Conservation (phyloP, 2,329 filamentous ascomycete species). For the Rhinocladiella similis region DNA sequence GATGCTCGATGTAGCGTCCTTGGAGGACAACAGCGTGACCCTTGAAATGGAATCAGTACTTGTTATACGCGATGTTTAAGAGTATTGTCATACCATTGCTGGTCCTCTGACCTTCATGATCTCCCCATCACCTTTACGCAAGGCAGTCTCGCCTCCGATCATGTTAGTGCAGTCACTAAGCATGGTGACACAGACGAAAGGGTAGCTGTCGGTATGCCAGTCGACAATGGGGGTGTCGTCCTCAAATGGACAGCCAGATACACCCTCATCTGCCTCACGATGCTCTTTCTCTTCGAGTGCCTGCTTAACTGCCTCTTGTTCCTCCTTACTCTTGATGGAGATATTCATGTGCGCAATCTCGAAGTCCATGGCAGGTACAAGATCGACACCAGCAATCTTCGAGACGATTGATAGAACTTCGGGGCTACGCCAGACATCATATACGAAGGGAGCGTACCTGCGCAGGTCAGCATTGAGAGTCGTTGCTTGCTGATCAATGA, state of each 20-base stretch:
- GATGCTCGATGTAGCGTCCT: constrained; percentile 66
- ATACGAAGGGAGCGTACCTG: constrained; percentile 62
- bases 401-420: constrained; percentile 56
- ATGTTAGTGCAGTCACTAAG: constrained; percentile 50
- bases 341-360: constrained; percentile 63
- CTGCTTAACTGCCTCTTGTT: constrained; percentile 23
- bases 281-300: constrained; percentile 24
- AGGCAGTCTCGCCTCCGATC: constrained; percentile 60
- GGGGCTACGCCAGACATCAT: constrained; percentile 58
- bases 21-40: constrained; percentile 67
- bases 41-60: constrained; percentile 36
- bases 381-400: constrained; percentile 58
- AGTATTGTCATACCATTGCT: constrained; percentile 37
- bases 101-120: constrained; percentile 48
- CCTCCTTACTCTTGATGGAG: constrained; percentile 37
- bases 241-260: constrained; percentile 28
- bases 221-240: constrained; percentile 41
- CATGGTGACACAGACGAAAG: constrained; percentile 56
- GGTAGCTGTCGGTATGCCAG: constrained; percentile 55
- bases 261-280: constrained; percentile 27
- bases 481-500: constrained; percentile 26
- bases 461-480: constrained; percentile 16
- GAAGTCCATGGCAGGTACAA: constrained; percentile 57
- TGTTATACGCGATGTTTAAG: constrained; percentile 7
- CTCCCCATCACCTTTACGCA: constrained; percentile 54